Evolutionary conservation across 495 filamentous ascomycete genomes (phyloP).

Genomic region (Penicillium ochrochloron): DNA sequence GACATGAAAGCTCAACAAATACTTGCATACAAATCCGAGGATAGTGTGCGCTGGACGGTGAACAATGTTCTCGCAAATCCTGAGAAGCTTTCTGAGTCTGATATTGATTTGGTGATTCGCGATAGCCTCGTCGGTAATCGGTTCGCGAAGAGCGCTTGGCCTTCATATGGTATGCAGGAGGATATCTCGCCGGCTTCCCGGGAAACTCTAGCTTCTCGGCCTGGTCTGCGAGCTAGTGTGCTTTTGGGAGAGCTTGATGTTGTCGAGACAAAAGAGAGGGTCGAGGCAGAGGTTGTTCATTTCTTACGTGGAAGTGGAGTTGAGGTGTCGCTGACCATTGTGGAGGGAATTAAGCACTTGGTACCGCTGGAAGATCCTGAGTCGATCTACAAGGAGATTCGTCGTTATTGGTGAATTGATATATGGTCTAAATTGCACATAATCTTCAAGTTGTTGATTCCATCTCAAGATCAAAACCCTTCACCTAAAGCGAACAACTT

Average conservation of each 20-base stretch:
- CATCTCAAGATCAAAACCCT: not conserved
- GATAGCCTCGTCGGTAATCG: constrained; percentile 38
- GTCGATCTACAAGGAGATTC: constrained; percentile 3
- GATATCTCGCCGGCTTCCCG: constrained; percentile 35
- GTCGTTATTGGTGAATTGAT: constrained; percentile 1
- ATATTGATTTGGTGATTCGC: constrained; percentile 30
- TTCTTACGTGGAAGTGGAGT: constrained; percentile 22
- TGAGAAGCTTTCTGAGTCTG: constrained; percentile 21
- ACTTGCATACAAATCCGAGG: constrained; percentile 35
- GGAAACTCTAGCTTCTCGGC: not conserved
- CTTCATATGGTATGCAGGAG: constrained; percentile 45
- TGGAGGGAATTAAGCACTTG: constrained; percentile 13
- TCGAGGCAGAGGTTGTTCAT: constrained; percentile 33
- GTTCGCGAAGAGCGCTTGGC: constrained; percentile 45
- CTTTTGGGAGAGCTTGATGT: constrained; percentile 40
- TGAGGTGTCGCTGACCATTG: constrained; percentile 11
- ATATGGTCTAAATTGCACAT: not conserved
- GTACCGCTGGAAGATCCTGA: constrained; percentile 10
- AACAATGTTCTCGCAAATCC: constrained; percentile 42
- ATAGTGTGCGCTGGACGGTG: constrained; percentile 37
- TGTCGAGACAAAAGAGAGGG: constrained; percentile 40
- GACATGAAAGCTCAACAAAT: constrained; percentile 44
- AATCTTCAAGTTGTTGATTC: not conserved
- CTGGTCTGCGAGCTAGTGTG: constrained; percentile 24
- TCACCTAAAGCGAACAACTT: not conserved